Conservation (phyloP, 2,329 filamentous ascomycete genomes). For the Fusarium subtropicale region DNA sequence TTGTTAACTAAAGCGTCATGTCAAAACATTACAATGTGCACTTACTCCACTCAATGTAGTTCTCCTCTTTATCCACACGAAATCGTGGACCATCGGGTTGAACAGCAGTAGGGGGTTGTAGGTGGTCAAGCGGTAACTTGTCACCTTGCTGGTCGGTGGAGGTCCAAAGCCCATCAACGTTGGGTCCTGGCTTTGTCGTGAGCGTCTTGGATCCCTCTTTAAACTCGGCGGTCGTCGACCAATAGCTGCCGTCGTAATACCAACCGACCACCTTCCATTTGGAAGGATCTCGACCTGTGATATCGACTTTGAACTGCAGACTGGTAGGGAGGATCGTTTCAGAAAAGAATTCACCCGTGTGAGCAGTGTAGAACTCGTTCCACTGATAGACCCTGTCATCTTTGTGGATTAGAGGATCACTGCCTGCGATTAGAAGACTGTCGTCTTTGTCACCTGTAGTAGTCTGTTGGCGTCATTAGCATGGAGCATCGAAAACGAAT, state of each 20-base stretch:
- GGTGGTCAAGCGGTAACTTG: slow-evolving; percentile 3
- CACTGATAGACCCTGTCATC: slow-evolving; percentile 59
- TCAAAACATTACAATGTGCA: no score
- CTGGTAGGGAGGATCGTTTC: slow-evolving; percentile 60
- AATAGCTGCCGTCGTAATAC: slow-evolving; percentile 67
- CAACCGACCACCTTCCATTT: slow-evolving; percentile 64
- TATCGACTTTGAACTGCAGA: slow-evolving; percentile 58
- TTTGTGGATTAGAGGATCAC: slow-evolving; percentile 52
- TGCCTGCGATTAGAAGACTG: slow-evolving; percentile 31
- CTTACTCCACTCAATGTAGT: slow-evolving; percentile 33
- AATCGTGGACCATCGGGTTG: slow-evolving; percentile 28
- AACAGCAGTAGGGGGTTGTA: slow-evolving; percentile 13
- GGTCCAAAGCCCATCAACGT: slow-evolving; percentile 22
- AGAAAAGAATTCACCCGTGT: slow-evolving; percentile 51
- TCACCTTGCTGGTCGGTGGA: slow-evolving; percentile 26
- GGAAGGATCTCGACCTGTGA: slow-evolving; percentile 62
- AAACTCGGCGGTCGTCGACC: slow-evolving; percentile 51
- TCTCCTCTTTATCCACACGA: slow-evolving; percentile 22
- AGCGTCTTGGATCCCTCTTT: no score
- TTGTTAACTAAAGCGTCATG: no score
- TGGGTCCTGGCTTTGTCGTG: slow-evolving; percentile 4
- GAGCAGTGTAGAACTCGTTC: slow-evolving; percentile 58
- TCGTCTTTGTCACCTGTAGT: slow-evolving; percentile 22
- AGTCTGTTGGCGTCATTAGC: slow-evolving; percentile 12
- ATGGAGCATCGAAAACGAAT: no score